Evolutionary conservation across 345 rosid species (phyloP), one percentile per base, ranked within the genome.

Genomic region (Cardamine resedifolia): DNA sequence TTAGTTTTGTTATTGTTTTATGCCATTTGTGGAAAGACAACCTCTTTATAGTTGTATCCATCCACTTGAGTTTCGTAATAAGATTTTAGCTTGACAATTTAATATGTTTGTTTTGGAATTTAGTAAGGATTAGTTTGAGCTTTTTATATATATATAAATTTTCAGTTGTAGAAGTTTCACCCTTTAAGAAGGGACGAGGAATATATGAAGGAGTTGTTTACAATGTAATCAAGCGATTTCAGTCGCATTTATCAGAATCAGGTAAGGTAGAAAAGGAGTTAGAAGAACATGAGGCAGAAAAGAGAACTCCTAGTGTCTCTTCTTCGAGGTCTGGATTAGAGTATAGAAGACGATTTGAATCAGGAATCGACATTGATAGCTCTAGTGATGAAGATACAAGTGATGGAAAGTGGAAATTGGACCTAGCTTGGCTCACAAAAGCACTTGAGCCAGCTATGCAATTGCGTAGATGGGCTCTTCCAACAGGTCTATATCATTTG

Each of bases 391-490:
- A 84, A 31, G 85, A 84, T 45, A 38, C 71, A 31, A 58, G 72
- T 21, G 88, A 83, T 72, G 76, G 80, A 28, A 89, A 84, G 60
- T 86, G 95, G 96, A 92, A 58, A 10, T 49, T 88, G 24, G 96
- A 90, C 80, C 71, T 86, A 30, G 89, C 87, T 52, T 94, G 98
- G 95, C 89, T 94, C 62, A 73, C 88, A 0, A 90, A 76, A 73
- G 87, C 91, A 38, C 81, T 91, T 53, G 97, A 91, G 62, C 97
- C 96, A 31, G 95, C 97, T 71, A 48, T 87, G 49, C 94, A 90
- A 63, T 65, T 90, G 31, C 91, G 87, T 77, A 78, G 84, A 83
- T 83, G 88, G 90, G 91, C 96, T 77, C 76, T 88, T 73, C 88
- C 86, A 51, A 62, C 90, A 87, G 94, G 92, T 87, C 39, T 80